phyloP scores from a whole-genome alignment of 805 yeast species.

The Monosporozyma yasuniensis region DNA sequence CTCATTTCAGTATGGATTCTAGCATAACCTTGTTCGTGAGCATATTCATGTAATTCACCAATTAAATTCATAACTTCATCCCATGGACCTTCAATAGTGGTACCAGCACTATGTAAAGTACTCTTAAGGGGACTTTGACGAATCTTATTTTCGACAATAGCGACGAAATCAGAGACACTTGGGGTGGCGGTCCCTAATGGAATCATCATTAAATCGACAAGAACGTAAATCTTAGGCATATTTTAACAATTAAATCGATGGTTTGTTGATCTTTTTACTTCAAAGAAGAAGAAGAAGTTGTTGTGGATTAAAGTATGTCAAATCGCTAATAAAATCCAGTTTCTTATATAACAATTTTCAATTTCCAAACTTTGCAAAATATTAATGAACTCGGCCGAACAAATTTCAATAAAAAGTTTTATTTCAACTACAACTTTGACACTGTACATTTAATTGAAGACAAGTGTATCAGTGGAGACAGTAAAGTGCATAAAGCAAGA shows the following conservation, averaged over 20 bases:
- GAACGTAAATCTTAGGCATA: conserved; percentile 41
- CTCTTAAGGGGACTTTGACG: conserved; percentile 54
- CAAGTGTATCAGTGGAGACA: not conserved
- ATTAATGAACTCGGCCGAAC: not conserved
- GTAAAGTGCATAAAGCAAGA: too few species aligned
- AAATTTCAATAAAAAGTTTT: not conserved
- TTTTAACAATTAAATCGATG: not conserved
- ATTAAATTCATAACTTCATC: conserved; percentile 71
- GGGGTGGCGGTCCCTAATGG: conserved; percentile 79
- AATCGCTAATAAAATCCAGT: too few species aligned
- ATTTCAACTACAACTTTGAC: too few species aligned
- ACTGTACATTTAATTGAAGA: too few species aligned
- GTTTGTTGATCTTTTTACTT: not conserved
- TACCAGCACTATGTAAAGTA: conserved; percentile 84
- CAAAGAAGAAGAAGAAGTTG: not conserved
- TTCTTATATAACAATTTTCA: too few species aligned
- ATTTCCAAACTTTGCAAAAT: not conserved
- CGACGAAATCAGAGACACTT: conserved; percentile 74
- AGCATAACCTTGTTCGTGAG: conserved; percentile 64
- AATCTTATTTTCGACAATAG: conserved; percentile 57
- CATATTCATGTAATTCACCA: conserved; percentile 65
- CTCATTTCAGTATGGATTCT: conserved; percentile 82
- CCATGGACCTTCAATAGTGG: conserved; percentile 91
- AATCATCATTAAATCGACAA: conserved; percentile 79
- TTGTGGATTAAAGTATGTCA: not conserved